Conservation (phyloP, 2,329 filamentous ascomycete genomes). For the Botryosphaeria dothidea region DNA sequence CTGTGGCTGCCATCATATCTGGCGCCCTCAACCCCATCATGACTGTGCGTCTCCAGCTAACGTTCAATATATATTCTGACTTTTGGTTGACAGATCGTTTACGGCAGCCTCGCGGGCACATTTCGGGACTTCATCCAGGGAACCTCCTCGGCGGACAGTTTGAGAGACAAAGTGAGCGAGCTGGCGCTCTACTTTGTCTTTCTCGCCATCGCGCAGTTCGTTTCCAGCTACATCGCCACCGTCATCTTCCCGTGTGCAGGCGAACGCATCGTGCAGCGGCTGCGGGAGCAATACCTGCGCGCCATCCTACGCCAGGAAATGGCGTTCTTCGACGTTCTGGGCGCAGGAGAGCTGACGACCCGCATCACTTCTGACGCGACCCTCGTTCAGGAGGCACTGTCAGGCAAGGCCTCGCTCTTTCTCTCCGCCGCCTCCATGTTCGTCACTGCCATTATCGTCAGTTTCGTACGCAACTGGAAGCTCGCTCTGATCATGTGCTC, state of each 20-base stretch:
- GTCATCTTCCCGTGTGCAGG: slow-evolving; percentile 62
- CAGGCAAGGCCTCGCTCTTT: slow-evolving; percentile 36
- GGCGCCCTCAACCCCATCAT: too few species aligned
- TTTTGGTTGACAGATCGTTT: too few species aligned
- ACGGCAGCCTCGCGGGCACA: too few species aligned
- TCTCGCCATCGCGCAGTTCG: slow-evolving; percentile 64
- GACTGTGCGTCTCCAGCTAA: too few species aligned
- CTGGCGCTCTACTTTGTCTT: slow-evolving; percentile 56
- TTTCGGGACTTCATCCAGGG: too few species aligned
- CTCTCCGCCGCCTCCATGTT: slow-evolving; percentile 53
- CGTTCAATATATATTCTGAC: too few species aligned
- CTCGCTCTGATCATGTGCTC: background rate
- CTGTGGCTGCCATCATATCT: too few species aligned
- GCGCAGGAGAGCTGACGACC: slow-evolving; percentile 58
- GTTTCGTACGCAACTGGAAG: background rate
- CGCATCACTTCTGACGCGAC: slow-evolving; percentile 92
- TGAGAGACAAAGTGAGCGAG: too few species aligned
- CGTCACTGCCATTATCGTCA: slow-evolving; percentile 68
- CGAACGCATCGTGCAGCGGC: slow-evolving; percentile 62
- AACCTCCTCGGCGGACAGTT: too few species aligned
- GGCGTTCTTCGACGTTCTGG: slow-evolving; percentile 63
- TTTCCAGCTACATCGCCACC: slow-evolving; percentile 62
- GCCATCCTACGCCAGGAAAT: slow-evolving; percentile 63
- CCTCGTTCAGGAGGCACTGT: slow-evolving; percentile 84
- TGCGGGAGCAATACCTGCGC: slow-evolving; percentile 62